phyloP scores from a whole-genome alignment of 176 grass and related monocot genomes.

The Aegilops tauschii region DNA sequence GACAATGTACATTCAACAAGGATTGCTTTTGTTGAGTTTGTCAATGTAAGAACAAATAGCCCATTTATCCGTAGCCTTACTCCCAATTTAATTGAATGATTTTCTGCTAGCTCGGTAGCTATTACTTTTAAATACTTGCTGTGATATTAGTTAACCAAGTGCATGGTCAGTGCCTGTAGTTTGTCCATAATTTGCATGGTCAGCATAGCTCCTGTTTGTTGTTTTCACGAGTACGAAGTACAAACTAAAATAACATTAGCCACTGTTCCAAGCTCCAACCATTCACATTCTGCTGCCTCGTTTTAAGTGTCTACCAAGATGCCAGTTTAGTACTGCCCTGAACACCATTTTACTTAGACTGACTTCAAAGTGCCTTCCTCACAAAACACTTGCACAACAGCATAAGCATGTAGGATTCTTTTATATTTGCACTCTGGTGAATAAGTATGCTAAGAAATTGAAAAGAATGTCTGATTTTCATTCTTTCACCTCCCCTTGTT shows the following conservation, averaged over 20 bases:
- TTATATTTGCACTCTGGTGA: background rate
- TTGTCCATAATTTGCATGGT: background rate
- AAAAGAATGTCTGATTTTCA: background rate
- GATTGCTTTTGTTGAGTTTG: slow-evolving; percentile 95
- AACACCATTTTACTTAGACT: background rate
- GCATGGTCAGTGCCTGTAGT: background rate
- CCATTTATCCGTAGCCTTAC: background rate
- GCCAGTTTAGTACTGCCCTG: background rate
- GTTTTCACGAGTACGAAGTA: background rate
- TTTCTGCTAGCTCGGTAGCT: background rate
- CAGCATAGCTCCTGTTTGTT: background rate
- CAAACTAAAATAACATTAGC: background rate
- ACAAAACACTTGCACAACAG: background rate
- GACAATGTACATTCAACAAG: slow-evolving; percentile 87
- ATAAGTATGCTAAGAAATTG: background rate
- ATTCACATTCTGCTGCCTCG: background rate
- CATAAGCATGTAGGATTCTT: background rate
- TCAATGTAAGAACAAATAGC: slow-evolving; percentile 53
- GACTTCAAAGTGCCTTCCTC: background rate
- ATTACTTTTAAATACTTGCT: slow-evolving; percentile 12
- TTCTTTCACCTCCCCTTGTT: background rate
- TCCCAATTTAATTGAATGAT: slow-evolving; percentile 5
- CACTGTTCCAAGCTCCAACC: background rate
- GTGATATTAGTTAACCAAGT: background rate
- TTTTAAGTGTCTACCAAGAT: background rate